phyloP scores from a whole-genome alignment of 331 rosid species.

The Arachis monticola region DNA sequence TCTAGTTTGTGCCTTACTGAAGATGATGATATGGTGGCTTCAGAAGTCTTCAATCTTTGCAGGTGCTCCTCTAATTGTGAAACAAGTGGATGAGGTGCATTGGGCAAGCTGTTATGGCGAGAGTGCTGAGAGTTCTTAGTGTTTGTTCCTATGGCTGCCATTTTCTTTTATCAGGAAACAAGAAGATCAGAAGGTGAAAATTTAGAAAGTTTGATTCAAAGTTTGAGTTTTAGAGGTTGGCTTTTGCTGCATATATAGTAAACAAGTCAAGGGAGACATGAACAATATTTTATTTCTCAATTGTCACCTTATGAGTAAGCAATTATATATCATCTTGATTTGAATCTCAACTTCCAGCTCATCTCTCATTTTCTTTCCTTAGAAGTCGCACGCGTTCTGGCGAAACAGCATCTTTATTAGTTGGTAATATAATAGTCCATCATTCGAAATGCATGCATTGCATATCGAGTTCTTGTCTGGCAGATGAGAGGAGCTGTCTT shows the following conservation, averaged over 20 bases:
- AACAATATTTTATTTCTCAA: conserved; percentile 12
- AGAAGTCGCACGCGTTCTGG: conserved; percentile 19
- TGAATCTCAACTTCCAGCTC: conserved; percentile 40
- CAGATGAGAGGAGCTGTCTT: conserved; percentile 29
- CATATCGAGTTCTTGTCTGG: conserved; percentile 27
- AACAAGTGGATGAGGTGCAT: conserved; percentile 62
- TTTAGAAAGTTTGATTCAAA: conserved; percentile 9
- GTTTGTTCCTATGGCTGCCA: conserved; percentile 34
- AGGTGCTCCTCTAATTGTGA: conserved; percentile 59
- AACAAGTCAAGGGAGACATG: conserved; percentile 18
- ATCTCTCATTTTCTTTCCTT: conserved; percentile 17
- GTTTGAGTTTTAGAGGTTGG: conserved; percentile 25
- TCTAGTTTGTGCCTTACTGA: conserved; percentile 51
- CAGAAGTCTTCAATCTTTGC: conserved; percentile 42
- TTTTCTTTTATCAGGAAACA: conserved; percentile 28
- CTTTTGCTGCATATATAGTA: conserved; percentile 37
- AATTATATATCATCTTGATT: conserved; percentile 28
- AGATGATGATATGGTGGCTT: conserved; percentile 40
- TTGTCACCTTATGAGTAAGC: conserved; percentile 32
- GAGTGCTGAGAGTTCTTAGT: conserved; percentile 37
- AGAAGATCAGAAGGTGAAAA: conserved; percentile 7
- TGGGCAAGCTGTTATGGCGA: conserved; percentile 68
- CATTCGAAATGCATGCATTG: conserved; percentile 18
- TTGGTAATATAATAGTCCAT: conserved; percentile 21
- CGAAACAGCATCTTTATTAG: conserved; percentile 12